phyloP scores from a whole-genome alignment of 2,329 filamentous ascomycete species.

The Monosporascus cannonballus region DNA sequence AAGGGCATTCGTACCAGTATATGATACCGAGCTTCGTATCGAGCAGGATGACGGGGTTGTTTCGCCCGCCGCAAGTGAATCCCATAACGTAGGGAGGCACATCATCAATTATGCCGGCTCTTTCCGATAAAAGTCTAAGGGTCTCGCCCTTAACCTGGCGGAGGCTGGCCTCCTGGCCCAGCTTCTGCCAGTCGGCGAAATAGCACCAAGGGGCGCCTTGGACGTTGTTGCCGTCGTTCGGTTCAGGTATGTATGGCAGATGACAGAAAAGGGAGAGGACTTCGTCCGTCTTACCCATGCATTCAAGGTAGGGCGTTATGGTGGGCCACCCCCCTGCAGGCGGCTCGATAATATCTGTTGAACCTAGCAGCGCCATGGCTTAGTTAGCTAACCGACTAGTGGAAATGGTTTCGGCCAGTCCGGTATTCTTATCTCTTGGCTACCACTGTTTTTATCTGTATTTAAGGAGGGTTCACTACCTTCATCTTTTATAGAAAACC shows the following conservation, averaged over 20 bases:
- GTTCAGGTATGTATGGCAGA: slow-evolving; percentile 21
- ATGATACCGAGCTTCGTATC: slow-evolving; percentile 23
- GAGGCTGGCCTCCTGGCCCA: too few relatives aligned
- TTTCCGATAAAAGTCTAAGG: slow-evolving; percentile 2
- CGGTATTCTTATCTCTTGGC: too few relatives aligned
- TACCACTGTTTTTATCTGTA: too few relatives aligned
- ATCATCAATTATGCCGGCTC: slow-evolving; percentile 3
- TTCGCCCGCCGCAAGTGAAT: slow-evolving; percentile 6
- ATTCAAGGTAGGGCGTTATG: slow-evolving; percentile 13
- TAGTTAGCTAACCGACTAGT: too few relatives aligned
- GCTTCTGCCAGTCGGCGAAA: slow-evolving; percentile 14
- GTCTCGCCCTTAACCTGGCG: not conserved
- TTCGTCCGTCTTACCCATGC: slow-evolving; percentile 20
- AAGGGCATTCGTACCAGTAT: slow-evolving; percentile 19
- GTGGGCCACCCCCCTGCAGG: slow-evolving; percentile 27
- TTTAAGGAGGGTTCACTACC: too few relatives aligned
- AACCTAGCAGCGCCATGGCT: too few relatives aligned
- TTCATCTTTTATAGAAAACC: too few relatives aligned
- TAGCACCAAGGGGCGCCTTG: slow-evolving; percentile 7
- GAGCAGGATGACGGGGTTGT: slow-evolving; percentile 15
- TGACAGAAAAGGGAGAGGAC: slow-evolving; percentile 24
- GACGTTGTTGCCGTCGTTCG: not conserved
- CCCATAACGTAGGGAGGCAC: slow-evolving; percentile 11
- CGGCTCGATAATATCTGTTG: too few relatives aligned
- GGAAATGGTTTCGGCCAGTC: too few relatives aligned